Evolutionary conservation across 2,329 filamentous ascomycete species (phyloP).

Genomic region (Stylonectria norvegica): DNA sequence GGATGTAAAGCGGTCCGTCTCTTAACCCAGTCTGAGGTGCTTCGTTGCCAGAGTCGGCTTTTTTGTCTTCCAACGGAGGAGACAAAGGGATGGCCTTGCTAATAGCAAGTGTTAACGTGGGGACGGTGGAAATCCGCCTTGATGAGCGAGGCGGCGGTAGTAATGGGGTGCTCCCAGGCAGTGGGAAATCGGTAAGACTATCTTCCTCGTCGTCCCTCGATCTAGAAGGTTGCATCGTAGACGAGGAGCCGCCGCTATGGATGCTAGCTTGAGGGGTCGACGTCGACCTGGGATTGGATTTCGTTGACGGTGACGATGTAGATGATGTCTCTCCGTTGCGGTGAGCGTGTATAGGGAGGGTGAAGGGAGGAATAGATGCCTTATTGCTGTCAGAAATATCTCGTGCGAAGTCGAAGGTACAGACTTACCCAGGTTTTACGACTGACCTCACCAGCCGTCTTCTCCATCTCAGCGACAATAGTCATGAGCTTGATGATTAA

Average conservation of each 20-base stretch:
- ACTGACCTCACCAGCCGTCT: slow-evolving; percentile 78
- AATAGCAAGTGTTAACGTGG: too few species aligned
- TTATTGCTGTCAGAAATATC: slow-evolving; percentile 13
- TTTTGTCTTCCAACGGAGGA: too few species aligned
- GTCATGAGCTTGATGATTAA: slow-evolving; percentile 69
- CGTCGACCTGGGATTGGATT: slow-evolving; percentile 9
- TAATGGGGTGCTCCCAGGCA: slow-evolving; percentile 24
- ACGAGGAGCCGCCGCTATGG: slow-evolving; percentile 14
- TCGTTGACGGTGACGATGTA: slow-evolving; percentile 11
- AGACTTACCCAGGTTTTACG: slow-evolving; percentile 67
- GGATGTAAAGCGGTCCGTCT: slow-evolving; percentile 46
- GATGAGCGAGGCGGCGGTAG: slow-evolving; percentile 17
- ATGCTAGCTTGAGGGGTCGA: slow-evolving; percentile 20
- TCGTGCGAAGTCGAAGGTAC: background rate
- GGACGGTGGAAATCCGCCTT: slow-evolving; percentile 2
- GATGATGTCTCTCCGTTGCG: slow-evolving; percentile 7
- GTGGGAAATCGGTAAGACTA: slow-evolving; percentile 26
- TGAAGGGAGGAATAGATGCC: slow-evolving; percentile 26
- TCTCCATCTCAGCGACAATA: slow-evolving; percentile 82
- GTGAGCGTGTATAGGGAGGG: slow-evolving; percentile 15
- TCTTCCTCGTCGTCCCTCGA: slow-evolving; percentile 18
- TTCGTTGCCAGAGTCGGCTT: slow-evolving; percentile 12
- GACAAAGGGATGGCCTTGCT: too few species aligned
- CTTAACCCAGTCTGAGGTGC: slow-evolving; percentile 12
- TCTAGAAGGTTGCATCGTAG: slow-evolving; percentile 9